Conservation (phyloP, 768 basidiomycete genomes). For the Austroboletus eburneus region DNA sequence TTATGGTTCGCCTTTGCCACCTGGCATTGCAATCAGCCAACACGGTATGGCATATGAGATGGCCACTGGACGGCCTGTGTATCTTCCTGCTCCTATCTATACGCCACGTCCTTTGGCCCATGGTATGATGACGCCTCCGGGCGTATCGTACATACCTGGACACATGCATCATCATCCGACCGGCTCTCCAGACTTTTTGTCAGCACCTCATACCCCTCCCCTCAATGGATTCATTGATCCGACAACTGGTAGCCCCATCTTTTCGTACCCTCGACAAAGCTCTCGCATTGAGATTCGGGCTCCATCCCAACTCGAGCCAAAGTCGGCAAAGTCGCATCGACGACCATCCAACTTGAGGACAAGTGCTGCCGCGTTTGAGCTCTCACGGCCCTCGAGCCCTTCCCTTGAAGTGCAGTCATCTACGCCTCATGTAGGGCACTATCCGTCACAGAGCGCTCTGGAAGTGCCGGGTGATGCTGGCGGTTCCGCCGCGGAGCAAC, state of each 20-base stretch:
- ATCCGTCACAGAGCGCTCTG: conserved; percentile 4
- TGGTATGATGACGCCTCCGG: conserved; percentile 46
- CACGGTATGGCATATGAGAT: conserved; percentile 81
- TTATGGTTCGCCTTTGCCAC: conserved; percentile 54
- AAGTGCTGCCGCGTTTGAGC: conserved; percentile 48
- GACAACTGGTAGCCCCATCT: conserved; percentile 62
- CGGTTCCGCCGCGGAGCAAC: conserved; percentile 16
- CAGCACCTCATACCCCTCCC: conserved; percentile 57
- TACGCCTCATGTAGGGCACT: conserved; percentile 11
- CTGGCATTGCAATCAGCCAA: conserved; percentile 68
- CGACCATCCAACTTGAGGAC: conserved; percentile 45
- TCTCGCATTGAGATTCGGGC: conserved; percentile 74
- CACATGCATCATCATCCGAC: conserved; percentile 60
- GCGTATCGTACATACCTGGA: conserved; percentile 51
- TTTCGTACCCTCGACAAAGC: conserved; percentile 68
- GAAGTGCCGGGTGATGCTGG: conserved; percentile 15
- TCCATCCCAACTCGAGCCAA: conserved; percentile 32
- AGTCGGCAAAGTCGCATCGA: conserved; percentile 21
- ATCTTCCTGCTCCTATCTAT: conserved; percentile 62
- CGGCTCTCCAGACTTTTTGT: conserved; percentile 60
- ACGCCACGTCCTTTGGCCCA: conserved; percentile 65
- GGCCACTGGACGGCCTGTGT: conserved; percentile 77
- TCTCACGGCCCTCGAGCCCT: conserved; percentile 33
- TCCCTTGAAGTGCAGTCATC: conserved; percentile 12
- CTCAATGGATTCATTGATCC: conserved; percentile 64